Conservation (phyloP, 352 stramenopile genomes). For the Globisporangium alternatum region DNA sequence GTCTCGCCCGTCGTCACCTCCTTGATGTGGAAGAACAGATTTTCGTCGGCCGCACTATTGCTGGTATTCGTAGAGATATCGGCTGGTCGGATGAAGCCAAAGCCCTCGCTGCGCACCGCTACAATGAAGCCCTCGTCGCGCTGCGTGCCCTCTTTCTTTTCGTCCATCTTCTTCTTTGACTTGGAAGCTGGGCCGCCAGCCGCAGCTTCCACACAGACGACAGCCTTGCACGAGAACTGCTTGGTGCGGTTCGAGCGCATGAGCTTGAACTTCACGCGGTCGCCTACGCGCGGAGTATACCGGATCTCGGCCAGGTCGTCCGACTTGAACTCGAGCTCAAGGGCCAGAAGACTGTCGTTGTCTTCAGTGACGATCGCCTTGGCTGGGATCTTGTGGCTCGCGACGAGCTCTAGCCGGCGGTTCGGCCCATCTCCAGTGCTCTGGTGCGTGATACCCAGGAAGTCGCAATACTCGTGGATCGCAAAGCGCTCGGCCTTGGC, state of each 20-base stretch:
- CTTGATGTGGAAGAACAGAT: conserved; percentile 82
- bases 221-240: conserved; percentile 50
- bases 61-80: conserved; percentile 16
- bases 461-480: conserved; percentile 65
- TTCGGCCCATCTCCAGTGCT: conserved; percentile 41
- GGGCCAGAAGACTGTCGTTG: conserved; percentile 16
- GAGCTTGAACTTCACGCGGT: conserved; percentile 63
- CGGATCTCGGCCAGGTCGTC: conserved; percentile 65
- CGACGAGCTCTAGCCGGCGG: conserved; percentile 37
- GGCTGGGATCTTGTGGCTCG: conserved; percentile 23
- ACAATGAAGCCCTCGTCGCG: conserved; percentile 63
- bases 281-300: conserved; percentile 60
- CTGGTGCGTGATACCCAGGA: conserved; percentile 51
- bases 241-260: conserved; percentile 64
- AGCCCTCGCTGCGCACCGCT: conserved; percentile 61
- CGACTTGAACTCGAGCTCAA: conserved; percentile 53
- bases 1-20: conserved; percentile 55
- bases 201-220: conserved; percentile 41
- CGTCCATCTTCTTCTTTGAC: conserved; percentile 22
- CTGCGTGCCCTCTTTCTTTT: conserved; percentile 8
- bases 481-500: conserved; percentile 65
- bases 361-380: conserved; percentile 12
- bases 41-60: conserved; percentile 34
- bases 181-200: conserved; percentile 8
- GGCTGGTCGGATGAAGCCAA: conserved; percentile 73